These are phyloP conservation scores for Phlebiopsis flavidoalba DNA, from an alignment of 768 basidiomycete species.

Conservation along the genomic window DNA sequence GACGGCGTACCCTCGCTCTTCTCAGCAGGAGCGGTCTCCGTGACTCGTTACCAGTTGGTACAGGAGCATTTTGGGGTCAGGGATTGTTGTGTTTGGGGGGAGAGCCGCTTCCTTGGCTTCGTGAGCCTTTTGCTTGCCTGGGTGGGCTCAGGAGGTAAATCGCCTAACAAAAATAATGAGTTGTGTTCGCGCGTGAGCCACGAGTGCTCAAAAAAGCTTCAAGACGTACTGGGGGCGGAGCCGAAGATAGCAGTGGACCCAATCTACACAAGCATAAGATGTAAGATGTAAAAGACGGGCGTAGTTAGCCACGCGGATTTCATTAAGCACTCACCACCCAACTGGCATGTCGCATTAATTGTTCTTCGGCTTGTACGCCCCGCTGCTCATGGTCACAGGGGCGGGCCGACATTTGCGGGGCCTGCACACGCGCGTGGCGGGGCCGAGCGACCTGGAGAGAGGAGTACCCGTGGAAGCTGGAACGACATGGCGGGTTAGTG, in stretches of 20 bases:
- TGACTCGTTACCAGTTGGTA: neutral
- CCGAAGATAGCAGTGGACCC: slow-evolving; percentile 22
- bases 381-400: slow-evolving; percentile 20
- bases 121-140: slow-evolving; percentile 2
- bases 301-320: neutral
- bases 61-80: slow-evolving; percentile 4
- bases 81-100: neutral
- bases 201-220: neutral
- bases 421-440: slow-evolving; percentile 14
- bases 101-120: neutral
- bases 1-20: neutral
- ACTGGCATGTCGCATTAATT: slow-evolving; percentile 19
- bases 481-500: slow-evolving; percentile 14
- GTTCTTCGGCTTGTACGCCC: slow-evolving; percentile 11
- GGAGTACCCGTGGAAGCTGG: slow-evolving; percentile 16
- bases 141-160: slow-evolving; percentile 7
- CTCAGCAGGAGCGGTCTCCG: neutral
- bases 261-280: slow-evolving; percentile 13
- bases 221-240: slow-evolving; percentile 16
- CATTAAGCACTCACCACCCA: slow-evolving; percentile 17
- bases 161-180: neutral
- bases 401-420: slow-evolving; percentile 11
- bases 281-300: too few species aligned
- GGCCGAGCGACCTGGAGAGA: slow-evolving; percentile 13
- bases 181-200: neutral